Evolutionary conservation across 805 yeast genomes (phyloP), one percentile per base, ranked within the genome.

Genomic region (Ogataea angusta): DNA sequence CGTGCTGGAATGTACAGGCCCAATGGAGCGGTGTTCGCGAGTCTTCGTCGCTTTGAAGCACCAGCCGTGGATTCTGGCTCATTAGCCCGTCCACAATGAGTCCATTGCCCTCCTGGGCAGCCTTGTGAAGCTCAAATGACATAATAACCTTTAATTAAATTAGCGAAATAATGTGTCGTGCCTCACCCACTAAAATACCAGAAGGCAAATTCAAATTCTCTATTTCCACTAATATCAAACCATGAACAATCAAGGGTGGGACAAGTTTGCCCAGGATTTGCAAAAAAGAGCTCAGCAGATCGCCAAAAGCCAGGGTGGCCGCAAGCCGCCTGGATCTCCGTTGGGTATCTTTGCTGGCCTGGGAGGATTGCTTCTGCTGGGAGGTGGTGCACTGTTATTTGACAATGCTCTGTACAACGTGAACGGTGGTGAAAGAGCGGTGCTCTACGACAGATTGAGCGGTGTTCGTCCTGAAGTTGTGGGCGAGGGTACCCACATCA

Each of bases 351-450:
- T 81, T 56, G 76, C 81, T 15, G 89, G 88, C 5, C 52, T 74
- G 15, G 85, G 84, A 26, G 85, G 86, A 3, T 51, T 82, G 15
- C 42, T 82, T 2, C 49, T 78, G 5, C 59, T 82, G 4, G 84
- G 81, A 40, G 81, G 77, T 38, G 82, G 78, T 43, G 75, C 78
- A 3, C 36, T 76, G 30, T 59, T 73, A 18, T 48, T 75, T 27
- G 77, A 80, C 52, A 67, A 77, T 29, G 70, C 89, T 1, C 66
- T 84, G 25, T 84, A 81, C 67, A 84, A 82, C 61, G 99, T 93
- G 45, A 98, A 93, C 66, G 99, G 99, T 79, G 99, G 99, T 66
- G 98, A 91, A 65, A 76, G 99, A 60, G 99, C 97, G 13, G 90
- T 93, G 57, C 76, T 93, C 27, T 93, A 93, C 63, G 88, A 95